Percentiles rank a stretch among this genome's conserved stretches.
phyloP scores from a whole-genome alignment of 2,329 filamentous ascomycete genomes.

The Camillea tinctor region DNA sequence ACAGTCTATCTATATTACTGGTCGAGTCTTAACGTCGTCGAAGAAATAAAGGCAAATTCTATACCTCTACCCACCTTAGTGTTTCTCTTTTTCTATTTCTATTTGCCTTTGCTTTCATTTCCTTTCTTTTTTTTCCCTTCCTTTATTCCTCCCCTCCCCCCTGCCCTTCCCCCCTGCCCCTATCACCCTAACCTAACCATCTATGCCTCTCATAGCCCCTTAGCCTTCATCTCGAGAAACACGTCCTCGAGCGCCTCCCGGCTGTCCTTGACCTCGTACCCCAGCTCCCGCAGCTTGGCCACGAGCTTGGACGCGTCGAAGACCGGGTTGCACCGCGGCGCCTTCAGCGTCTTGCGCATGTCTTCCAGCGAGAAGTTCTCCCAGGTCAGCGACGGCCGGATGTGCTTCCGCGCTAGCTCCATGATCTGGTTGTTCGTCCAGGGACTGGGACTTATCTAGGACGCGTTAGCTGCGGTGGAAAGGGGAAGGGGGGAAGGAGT shows the following conservation, averaged over 20 bases:
- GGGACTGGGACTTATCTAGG: conserved; percentile 2
- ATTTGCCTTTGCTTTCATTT: too few relatives aligned
- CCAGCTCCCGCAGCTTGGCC: conserved; percentile 6
- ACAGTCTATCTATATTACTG: too few relatives aligned
- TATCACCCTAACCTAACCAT: too few relatives aligned
- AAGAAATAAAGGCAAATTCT: too few relatives aligned
- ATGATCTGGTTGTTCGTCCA: conserved; percentile 10
- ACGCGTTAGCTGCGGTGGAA: background rate
- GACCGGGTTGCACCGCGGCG: conserved; percentile 8
- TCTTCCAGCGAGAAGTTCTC: conserved; percentile 8
- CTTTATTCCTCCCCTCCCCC: too few relatives aligned
- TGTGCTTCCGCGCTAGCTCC: conserved; percentile 12
- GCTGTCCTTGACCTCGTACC: conserved; percentile 9
- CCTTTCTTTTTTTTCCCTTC: too few relatives aligned
- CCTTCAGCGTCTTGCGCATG: conserved; percentile 7
- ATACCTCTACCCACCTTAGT: too few relatives aligned
- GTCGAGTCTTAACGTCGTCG: too few relatives aligned
- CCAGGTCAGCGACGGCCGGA: conserved; percentile 9
- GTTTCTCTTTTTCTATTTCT: too few relatives aligned
- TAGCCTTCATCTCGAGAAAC: conserved; percentile 5
- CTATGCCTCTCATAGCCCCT: background rate
- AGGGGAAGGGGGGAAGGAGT: too few relatives aligned
- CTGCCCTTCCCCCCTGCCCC: too few relatives aligned
- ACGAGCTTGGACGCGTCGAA: conserved; percentile 6
- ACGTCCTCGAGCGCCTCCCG: conserved; percentile 8